Conservation (phyloP, 2,329 filamentous ascomycete genomes). For the Coleophoma cylindrospora region DNA sequence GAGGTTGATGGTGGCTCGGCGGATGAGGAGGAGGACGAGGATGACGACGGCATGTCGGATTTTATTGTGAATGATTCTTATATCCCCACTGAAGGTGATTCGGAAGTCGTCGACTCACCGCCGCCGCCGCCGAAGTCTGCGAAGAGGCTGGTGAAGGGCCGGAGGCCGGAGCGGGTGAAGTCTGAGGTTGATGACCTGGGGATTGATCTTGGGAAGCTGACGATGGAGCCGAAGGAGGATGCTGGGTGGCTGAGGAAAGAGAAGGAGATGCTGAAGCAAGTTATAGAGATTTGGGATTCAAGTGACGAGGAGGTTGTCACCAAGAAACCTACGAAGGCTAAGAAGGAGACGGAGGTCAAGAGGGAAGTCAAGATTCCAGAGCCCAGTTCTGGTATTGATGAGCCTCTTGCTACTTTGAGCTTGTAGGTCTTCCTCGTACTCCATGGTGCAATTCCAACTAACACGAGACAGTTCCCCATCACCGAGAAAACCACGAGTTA, state of each 20-base stretch:
- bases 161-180: slow-evolving; percentile 5
- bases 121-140: slow-evolving; percentile 16
- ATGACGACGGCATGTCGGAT: slow-evolving; percentile 19
- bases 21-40: slow-evolving; percentile 2
- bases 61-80: slow-evolving; percentile 23
- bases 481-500: slow-evolving; percentile 11
- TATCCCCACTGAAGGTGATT: slow-evolving; percentile 2
- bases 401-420: slow-evolving; percentile 13
- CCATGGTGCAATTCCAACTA: slow-evolving; percentile 2
- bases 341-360: neutral
- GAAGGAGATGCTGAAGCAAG: slow-evolving; percentile 2
- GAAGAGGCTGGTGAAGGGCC: slow-evolving; percentile 20
- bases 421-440: slow-evolving; percentile 10
- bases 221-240: neutral
- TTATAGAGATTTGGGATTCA: neutral
- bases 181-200: slow-evolving; percentile 12
- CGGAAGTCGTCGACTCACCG: slow-evolving; percentile 6
- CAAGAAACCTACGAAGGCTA: neutral
- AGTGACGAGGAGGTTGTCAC: neutral
- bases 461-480: slow-evolving; percentile 16
- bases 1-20: neutral
- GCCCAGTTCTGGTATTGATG: slow-evolving; percentile 14
- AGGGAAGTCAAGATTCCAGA: neutral
- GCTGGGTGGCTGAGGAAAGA: slow-evolving; percentile 5
- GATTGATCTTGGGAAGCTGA: neutral